phyloP scores from a whole-genome alignment of 441 rosid genomes.

The Populus hybrid region DNA sequence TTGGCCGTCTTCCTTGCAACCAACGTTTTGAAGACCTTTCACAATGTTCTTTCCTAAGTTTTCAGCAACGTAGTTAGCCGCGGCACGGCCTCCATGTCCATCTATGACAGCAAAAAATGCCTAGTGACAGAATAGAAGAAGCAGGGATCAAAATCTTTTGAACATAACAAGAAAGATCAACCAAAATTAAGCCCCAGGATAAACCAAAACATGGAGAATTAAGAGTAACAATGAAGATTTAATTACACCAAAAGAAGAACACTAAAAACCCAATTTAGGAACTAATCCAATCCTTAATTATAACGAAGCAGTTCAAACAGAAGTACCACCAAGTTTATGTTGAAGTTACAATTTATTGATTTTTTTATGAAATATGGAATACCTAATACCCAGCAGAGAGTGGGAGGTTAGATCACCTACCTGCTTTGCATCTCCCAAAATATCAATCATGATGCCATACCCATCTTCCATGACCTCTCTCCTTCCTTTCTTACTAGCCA shows the following conservation, averaged over 20 bases:
- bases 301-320: too few relatives aligned
- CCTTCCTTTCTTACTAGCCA: conserved; percentile 45
- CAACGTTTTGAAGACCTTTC: conserved; percentile 21
- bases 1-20: neutral
- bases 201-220: neutral
- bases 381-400: neutral
- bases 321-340: neutral
- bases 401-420: conserved; percentile 11
- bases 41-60: conserved; percentile 47
- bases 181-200: neutral
- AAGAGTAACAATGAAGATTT: neutral
- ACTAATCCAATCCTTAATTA: too few relatives aligned
- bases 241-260: neutral
- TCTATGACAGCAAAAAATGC: conserved; percentile 46
- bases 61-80: conserved; percentile 37
- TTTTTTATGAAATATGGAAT: neutral
- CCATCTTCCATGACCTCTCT: conserved; percentile 48
- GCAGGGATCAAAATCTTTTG: neutral
- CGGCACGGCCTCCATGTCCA: conserved; percentile 54
- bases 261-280: too few relatives aligned
- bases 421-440: conserved; percentile 45
- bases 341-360: neutral
- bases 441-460: conserved; percentile 29
- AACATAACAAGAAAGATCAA: neutral
- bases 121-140: conserved; percentile 10